These are phyloP conservation scores for Eragrostis curvula DNA, from an alignment of 176 grass and related monocot species.

Conservation along the genomic window DNA sequence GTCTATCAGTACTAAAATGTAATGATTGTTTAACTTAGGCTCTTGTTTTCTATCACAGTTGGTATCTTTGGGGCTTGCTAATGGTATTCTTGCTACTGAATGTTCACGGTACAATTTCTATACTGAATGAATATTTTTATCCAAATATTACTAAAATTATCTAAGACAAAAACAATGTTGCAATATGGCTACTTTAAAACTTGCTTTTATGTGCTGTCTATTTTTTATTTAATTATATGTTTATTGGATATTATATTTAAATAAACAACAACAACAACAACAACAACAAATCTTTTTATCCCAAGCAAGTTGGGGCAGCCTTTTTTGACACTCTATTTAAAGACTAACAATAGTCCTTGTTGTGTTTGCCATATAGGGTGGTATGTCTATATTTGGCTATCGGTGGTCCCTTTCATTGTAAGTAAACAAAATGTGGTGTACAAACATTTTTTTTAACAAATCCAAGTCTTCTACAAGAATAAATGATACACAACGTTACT, in stretches of 20 bases:
- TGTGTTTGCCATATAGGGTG: conserved; percentile 59
- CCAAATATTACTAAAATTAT: not conserved
- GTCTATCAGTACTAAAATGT: not conserved
- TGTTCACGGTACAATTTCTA: conserved; percentile 66
- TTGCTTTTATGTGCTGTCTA: not conserved
- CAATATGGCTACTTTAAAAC: not conserved
- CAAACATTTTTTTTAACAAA: not conserved
- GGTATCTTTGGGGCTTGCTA: conserved; percentile 91
- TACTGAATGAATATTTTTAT: not conserved
- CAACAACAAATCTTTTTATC: no score
- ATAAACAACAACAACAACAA: no score
- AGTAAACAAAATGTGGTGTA: conserved; percentile 38
- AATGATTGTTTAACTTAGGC: not conserved
- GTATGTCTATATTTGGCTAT: conserved; percentile 82
- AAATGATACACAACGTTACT: not conserved
- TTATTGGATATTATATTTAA: no score
- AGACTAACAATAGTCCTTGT: not conserved
- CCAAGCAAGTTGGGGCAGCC: no score
- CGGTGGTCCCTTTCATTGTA: conserved; percentile 71
- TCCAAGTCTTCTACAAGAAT: not conserved
- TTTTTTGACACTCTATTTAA: not conserved
- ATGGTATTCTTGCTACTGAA: conserved; percentile 84
- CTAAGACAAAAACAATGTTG: not conserved
- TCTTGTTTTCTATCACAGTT: conserved; percentile 58
- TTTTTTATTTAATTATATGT: no score